phyloP scores from a whole-genome alignment of 2,329 filamentous ascomycete genomes.

The Endoconidiophora laricicola region DNA sequence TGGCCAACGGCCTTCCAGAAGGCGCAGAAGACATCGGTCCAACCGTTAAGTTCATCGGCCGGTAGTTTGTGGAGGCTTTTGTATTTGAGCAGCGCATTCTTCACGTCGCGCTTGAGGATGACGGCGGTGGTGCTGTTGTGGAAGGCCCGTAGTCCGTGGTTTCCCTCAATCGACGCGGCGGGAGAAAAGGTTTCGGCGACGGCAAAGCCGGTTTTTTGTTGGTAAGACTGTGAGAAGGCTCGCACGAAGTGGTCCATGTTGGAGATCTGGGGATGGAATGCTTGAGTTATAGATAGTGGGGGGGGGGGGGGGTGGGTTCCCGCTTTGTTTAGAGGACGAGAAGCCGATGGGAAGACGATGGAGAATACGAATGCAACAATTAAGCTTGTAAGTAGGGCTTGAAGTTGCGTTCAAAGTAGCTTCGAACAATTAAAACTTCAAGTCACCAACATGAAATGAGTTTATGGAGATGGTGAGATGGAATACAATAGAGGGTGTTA shows the following conservation, averaged over 20 bases:
- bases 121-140: conserved; percentile 52
- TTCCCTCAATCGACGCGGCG: conserved; percentile 42
- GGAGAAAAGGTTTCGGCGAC: conserved; percentile 65
- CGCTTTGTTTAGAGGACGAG: too few relatives aligned
- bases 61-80: conserved; percentile 36
- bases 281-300: not conserved
- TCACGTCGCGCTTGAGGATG: conserved; percentile 51
- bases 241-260: conserved; percentile 53
- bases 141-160: conserved; percentile 51
- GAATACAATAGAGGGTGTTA: too few relatives aligned
- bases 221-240: conserved; percentile 56
- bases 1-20: conserved; percentile 75
- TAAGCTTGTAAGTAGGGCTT: too few relatives aligned
- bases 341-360: too few relatives aligned
- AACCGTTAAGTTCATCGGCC: conserved; percentile 58
- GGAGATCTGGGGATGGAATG: not conserved
- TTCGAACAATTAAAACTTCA: too few relatives aligned
- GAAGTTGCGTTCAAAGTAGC: too few relatives aligned
- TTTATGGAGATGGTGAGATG: too few relatives aligned
- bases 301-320: not conserved
- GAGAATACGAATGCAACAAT: too few relatives aligned
- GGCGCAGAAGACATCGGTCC: conserved; percentile 67
- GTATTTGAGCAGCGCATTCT: conserved; percentile 51
- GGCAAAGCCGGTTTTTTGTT: conserved; percentile 47
- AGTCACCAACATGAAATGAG: too few relatives aligned